Conservation (phyloP, 2,329 filamentous ascomycete genomes). For the Ophiostoma populinum region DNA sequence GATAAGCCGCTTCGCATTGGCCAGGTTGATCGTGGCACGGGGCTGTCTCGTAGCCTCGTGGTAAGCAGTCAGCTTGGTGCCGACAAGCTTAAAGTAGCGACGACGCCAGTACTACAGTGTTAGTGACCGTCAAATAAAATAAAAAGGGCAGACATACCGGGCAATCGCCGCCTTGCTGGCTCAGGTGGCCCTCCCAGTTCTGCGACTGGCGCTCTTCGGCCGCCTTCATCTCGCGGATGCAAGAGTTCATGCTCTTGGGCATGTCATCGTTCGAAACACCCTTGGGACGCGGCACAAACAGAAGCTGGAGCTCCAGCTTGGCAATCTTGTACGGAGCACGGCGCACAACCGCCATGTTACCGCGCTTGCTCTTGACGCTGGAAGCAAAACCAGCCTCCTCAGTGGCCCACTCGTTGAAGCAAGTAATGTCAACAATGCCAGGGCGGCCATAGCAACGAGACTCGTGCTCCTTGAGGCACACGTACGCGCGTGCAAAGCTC, state of each 20-base stretch:
- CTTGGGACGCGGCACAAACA: constrained; percentile 88
- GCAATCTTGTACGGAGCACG: constrained; percentile 93
- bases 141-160: constrained; percentile 46
- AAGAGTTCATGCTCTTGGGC: constrained; percentile 98
- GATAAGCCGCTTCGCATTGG: constrained; percentile 82
- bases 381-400: constrained; percentile 64
- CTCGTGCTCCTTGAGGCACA: constrained; percentile 88
- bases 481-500: constrained; percentile 85
- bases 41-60: constrained; percentile 92
- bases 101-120: constrained; percentile 78
- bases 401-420: constrained; percentile 97
- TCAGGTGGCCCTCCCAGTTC: constrained; percentile 75
- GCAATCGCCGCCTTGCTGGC: constrained; percentile 94
- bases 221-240: constrained; percentile 80
- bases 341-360: constrained; percentile 51
- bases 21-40: constrained; percentile 88
- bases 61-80: constrained; percentile 83
- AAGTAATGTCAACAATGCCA: constrained; percentile 73
- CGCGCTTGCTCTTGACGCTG: constrained; percentile 89
- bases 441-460: constrained; percentile 73
- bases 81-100: constrained; percentile 87
- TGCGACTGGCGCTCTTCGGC: constrained; percentile 65
- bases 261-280: constrained; percentile 81
- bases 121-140: constrained; percentile 7
- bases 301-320: constrained; percentile 80